These are phyloP conservation scores for Rhexocercosporidium sp. DNA, from an alignment of 2,329 filamentous ascomycete species.

Conservation along the genomic window DNA sequence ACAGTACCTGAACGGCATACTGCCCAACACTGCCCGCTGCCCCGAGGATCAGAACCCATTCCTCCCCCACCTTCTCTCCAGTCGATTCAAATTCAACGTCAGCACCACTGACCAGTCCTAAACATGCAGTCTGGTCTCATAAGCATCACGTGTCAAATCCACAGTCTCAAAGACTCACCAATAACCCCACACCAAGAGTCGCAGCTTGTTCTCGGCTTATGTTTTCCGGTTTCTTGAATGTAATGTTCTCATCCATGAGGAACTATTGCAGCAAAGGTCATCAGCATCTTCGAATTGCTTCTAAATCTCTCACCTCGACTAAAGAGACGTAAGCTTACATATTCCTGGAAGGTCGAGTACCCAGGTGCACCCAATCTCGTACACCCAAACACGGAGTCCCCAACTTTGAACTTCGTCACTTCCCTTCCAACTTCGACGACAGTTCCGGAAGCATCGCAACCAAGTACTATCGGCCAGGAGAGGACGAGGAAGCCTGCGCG, in stretches of 20 bases:
- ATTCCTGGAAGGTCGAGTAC: constrained; percentile 47
- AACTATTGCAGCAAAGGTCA: constrained; percentile 31
- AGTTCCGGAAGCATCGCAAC: constrained; percentile 45
- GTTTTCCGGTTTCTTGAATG: constrained; percentile 41
- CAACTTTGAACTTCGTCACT: constrained; percentile 41
- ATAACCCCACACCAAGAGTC: constrained; percentile 44
- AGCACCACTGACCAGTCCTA: constrained; percentile 42
- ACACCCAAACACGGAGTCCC: constrained; percentile 46
- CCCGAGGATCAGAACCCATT: constrained; percentile 47
- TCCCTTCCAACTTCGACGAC: constrained; percentile 42
- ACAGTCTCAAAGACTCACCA: constrained; percentile 38
- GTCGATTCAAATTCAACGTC: constrained; percentile 31
- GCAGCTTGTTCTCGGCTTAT: constrained; percentile 42
- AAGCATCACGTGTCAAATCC: background rate
- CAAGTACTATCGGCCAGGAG: constrained; percentile 46
- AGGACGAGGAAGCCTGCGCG: constrained; percentile 43
- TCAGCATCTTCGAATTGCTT: too few species aligned
- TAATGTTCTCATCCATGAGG: constrained; percentile 45
- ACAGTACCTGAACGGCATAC: constrained; percentile 41
- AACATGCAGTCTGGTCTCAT: constrained; percentile 41
- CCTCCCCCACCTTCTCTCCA: constrained; percentile 33
- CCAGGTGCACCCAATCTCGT: constrained; percentile 43
- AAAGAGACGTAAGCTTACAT: constrained; percentile 23
- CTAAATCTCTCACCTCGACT: too few species aligned
- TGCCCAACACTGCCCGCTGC: constrained; percentile 45